A percentile compares a stretch with the other conserved stretches of the same genome.
phyloP scores from a whole-genome alignment of 2,329 filamentous ascomycete genomes.

The Ophiocordyceps australis region DNA sequence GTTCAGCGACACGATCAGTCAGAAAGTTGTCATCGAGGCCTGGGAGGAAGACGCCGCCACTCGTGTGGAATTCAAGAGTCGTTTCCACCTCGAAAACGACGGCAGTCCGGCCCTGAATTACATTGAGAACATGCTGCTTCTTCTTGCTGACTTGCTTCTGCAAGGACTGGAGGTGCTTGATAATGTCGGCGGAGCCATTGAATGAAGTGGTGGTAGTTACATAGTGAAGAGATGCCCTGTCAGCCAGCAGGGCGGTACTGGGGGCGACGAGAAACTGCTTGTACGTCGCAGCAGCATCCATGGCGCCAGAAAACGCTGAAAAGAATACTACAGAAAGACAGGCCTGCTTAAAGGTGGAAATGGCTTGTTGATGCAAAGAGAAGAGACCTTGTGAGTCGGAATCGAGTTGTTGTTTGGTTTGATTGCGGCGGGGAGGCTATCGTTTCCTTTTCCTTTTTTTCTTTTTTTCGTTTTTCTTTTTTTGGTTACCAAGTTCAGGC shows the following conservation, averaged over 20 bases:
- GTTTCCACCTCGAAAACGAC: conserved; percentile 76
- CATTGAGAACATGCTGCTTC: conserved; percentile 56
- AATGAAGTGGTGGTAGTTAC: conserved; percentile 72
- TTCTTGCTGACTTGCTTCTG: conserved; percentile 66
- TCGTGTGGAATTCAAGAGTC: conserved; percentile 60
- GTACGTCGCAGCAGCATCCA: conserved; percentile 35
- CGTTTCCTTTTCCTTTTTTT: no score
- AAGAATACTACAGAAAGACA: background rate
- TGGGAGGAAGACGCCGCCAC: conserved; percentile 76
- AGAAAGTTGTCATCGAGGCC: conserved; percentile 90
- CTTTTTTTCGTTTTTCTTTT: no score
- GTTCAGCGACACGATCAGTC: conserved; percentile 57
- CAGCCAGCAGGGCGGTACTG: conserved; percentile 41
- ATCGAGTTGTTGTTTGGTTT: conserved; percentile 1
- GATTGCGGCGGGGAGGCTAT: no score
- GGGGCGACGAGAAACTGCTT: conserved; percentile 55
- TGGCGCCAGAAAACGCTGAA: conserved; percentile 7
- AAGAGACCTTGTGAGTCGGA: no score
- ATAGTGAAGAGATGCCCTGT: conserved; percentile 62
- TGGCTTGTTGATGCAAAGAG: background rate
- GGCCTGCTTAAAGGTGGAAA: background rate
- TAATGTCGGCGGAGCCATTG: conserved; percentile 52
- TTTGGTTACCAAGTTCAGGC: no score
- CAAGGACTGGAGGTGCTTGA: conserved; percentile 62
- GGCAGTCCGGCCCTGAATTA: conserved; percentile 51